Conservation (phyloP, 768 basidiomycete genomes). For the Phaffia tasmanica region DNA sequence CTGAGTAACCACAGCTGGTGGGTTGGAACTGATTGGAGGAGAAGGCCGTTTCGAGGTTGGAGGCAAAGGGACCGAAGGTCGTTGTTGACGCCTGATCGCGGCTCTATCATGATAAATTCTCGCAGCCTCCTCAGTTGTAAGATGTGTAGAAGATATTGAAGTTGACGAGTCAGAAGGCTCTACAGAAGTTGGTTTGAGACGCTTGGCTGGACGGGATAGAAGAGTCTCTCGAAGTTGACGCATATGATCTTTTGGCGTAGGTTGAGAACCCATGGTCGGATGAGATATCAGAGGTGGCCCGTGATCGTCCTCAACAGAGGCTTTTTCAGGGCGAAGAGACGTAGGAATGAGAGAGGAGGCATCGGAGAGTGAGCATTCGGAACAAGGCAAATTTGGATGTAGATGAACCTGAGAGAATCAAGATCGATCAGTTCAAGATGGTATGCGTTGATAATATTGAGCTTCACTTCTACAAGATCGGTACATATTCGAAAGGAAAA, state of each 20-base stretch:
- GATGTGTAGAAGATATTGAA: background rate
- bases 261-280: slow-evolving; percentile 11
- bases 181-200: background rate
- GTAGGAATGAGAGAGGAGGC: slow-evolving; percentile 20
- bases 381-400: slow-evolving; percentile 19
- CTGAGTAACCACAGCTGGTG: background rate
- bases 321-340: slow-evolving; percentile 4
- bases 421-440: background rate
- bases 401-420: slow-evolving; percentile 9
- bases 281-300: background rate
- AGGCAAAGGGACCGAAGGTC: slow-evolving; percentile 1
- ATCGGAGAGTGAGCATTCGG: slow-evolving; percentile 10
- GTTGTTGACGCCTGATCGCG: slow-evolving; percentile 1
- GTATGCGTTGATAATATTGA: too few species aligned
- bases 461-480: background rate
- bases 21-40: background rate
- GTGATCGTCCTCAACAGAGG: background rate
- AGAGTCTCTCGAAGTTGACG: slow-evolving; percentile 9
- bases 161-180: background rate
- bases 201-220: slow-evolving; percentile 1
- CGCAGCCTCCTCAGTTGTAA: background rate
- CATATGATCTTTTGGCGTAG: slow-evolving; percentile 2
- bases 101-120: slow-evolving; percentile 17
- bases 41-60: background rate
- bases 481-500: background rate